Evolutionary conservation across 768 basidiomycete genomes (phyloP).

Genomic region (Rhodotorula paludigena): DNA sequence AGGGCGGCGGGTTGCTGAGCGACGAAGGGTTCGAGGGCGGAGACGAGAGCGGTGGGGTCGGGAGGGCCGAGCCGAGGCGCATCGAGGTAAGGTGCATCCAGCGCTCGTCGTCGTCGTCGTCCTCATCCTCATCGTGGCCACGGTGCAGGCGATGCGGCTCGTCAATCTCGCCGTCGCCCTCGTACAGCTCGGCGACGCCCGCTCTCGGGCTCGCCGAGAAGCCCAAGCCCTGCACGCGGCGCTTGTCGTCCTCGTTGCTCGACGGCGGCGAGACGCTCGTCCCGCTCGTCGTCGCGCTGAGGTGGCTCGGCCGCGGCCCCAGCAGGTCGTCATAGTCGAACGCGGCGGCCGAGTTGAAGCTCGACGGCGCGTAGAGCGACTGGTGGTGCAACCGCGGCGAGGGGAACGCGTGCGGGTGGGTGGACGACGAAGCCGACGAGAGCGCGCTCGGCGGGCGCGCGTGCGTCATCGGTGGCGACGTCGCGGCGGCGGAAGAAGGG

Average conservation of each 20-base stretch:
- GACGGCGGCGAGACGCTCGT: slow-evolving; percentile 6
- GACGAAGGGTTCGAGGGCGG: neutral
- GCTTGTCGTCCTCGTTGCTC: slow-evolving; percentile 13
- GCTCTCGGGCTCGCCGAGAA: neutral
- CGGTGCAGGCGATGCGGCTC: neutral
- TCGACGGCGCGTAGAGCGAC: neutral
- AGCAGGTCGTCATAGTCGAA: slow-evolving; percentile 28
- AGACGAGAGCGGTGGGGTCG: neutral
- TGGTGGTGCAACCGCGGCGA: slow-evolving; percentile 5
- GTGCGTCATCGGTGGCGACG: neutral
- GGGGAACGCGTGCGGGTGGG: neutral
- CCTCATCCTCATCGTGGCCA: neutral
- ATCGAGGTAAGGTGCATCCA: slow-evolving; percentile 11
- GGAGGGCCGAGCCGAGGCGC: neutral
- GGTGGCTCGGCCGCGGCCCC: slow-evolving; percentile 11
- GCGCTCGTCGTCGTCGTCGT: slow-evolving; percentile 5
- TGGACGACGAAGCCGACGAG: slow-evolving; percentile 5
- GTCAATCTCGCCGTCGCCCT: neutral
- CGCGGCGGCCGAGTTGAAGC: neutral
- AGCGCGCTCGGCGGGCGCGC: neutral
- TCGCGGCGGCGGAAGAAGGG: neutral
- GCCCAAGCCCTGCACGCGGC: slow-evolving; percentile 2
- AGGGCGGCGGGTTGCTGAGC: neutral
- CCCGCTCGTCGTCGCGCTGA: no score
- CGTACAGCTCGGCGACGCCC: neutral